A percentile compares a stretch with the other conserved stretches of the same genome.
Evolutionary conservation across 148 eudicot genomes (phyloP).

Genomic region (Selenicereus undatus): DNA sequence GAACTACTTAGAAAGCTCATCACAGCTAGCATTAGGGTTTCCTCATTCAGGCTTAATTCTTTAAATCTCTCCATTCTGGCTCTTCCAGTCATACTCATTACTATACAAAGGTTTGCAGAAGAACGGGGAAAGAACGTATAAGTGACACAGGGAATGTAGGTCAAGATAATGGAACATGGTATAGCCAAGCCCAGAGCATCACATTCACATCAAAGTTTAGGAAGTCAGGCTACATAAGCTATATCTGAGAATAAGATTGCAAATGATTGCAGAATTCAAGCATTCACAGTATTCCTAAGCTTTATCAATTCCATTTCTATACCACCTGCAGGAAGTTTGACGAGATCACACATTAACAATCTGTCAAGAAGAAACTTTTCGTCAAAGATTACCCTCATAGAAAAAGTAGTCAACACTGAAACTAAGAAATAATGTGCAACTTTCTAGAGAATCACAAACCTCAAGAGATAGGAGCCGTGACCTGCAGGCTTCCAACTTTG

Average conservation of each 20-base stretch:
- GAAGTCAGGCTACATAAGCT: neutral
- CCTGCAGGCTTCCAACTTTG: slow-evolving; percentile 86
- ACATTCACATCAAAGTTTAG: neutral
- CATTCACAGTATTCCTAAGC: neutral
- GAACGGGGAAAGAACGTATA: neutral
- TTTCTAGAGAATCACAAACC: slow-evolving; percentile 49
- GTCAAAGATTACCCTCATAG: neutral
- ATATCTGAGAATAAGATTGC: neutral
- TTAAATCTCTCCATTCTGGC: neutral
- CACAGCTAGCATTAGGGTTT: neutral
- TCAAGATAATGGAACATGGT: slow-evolving; percentile 1
- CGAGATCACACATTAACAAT: neutral
- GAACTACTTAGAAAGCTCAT: neutral
- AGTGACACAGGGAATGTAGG: neutral
- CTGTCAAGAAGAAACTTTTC: neutral
- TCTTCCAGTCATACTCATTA: neutral
- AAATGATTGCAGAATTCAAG: neutral
- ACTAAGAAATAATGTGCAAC: neutral
- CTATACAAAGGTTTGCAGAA: neutral
- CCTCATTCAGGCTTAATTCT: neutral
- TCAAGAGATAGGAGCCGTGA: slow-evolving; percentile 55
- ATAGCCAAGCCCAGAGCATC: neutral
- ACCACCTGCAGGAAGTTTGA: neutral
- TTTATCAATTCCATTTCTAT: neutral
- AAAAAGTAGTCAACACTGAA: slow-evolving; percentile 9